Evolutionary conservation across 2,329 filamentous ascomycete genomes (phyloP).

Genomic region (Xylariaceae sp.): DNA sequence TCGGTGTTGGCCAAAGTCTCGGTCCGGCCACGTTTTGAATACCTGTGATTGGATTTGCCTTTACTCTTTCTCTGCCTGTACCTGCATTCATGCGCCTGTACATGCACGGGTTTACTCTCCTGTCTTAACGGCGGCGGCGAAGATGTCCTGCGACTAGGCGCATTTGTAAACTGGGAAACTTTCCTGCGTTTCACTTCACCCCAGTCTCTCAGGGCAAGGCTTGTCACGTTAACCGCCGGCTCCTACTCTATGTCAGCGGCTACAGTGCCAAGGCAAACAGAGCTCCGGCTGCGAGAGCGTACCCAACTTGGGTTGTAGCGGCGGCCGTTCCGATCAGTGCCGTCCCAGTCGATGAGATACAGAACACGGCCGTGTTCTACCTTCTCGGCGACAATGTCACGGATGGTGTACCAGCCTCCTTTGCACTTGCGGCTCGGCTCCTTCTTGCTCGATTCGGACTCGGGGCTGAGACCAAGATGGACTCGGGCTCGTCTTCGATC

Average conservation of each 20-base stretch:
- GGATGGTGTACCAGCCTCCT: conserved; percentile 30
- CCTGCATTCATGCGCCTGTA: conserved; percentile 6
- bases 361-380: conserved; percentile 27
- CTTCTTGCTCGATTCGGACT: conserved; percentile 4
- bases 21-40: not conserved
- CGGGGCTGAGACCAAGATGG: conserved; percentile 2
- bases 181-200: conserved; percentile 17
- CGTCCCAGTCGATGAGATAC: conserved; percentile 55
- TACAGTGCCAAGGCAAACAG: too few relatives aligned
- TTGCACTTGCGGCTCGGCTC: conserved; percentile 10
- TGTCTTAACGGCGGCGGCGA: conserved; percentile 10
- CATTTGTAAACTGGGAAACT: conserved; percentile 7
- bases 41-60: not conserved
- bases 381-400: conserved; percentile 37
- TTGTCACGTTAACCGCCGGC: conserved; percentile 26
- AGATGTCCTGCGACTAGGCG: not conserved
- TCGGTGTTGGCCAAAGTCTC: conserved; percentile 1
- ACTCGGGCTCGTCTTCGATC: conserved; percentile 5
- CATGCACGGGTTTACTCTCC: conserved; percentile 13
- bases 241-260: conserved; percentile 19
- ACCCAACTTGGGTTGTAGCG: conserved; percentile 50
- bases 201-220: conserved; percentile 26
- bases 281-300: conserved; percentile 16
- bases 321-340: conserved; percentile 43
- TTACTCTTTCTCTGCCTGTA: conserved; percentile 1